Evolutionary conservation across 306 rosid genomes (phyloP), one percentile per base, ranked within the genome.

Genomic region (Rosa multiflora): DNA sequence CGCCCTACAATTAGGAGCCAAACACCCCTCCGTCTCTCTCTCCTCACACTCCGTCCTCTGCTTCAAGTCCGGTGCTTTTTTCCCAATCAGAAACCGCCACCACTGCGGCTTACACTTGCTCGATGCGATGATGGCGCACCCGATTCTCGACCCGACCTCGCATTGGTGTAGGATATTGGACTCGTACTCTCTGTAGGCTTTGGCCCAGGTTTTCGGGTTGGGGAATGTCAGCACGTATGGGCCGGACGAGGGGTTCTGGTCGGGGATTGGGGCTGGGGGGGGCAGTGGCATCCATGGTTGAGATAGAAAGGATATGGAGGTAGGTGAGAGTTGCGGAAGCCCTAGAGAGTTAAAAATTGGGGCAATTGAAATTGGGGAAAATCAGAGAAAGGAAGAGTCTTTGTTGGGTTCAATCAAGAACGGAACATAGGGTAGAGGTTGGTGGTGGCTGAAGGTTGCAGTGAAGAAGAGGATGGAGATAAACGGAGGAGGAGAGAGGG

Each of bases 61-160:
- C 80, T 84, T 88, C 79, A 89, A 23, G 79, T 88, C 93, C 23
- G 76, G 58, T 6, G 62, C 82, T 52, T 81, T 87, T 64, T 55
- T 77, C 35, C 88, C 89, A 4, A 78, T 39, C 81, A 92, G 48
- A 63, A 64, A 63, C 64, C 82, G 87, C 99, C 98, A 92, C 96
- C 99, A 92, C 4, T 91, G 91, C 49, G 92, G 94, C 87, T 87
- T 87, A 21, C 90, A 89, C 78, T 79, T 87, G 68, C 67, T 68
- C 51, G 90, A 81, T 4, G 90, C 86, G 62, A 72, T 75, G 46
- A 89, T 62, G 13, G 90, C 80, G 78, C 92, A 89, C 17, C 89
- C 92, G 72, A 87, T 78, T 87, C 97, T 86, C 8, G 96, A 93
- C 6, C 97, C 98, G 44, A 82, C 88, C 78, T 83, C 88, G 79